These are phyloP conservation scores for Tulasnella sp. DNA, from an alignment of 768 basidiomycete species.

Conservation along the genomic window DNA sequence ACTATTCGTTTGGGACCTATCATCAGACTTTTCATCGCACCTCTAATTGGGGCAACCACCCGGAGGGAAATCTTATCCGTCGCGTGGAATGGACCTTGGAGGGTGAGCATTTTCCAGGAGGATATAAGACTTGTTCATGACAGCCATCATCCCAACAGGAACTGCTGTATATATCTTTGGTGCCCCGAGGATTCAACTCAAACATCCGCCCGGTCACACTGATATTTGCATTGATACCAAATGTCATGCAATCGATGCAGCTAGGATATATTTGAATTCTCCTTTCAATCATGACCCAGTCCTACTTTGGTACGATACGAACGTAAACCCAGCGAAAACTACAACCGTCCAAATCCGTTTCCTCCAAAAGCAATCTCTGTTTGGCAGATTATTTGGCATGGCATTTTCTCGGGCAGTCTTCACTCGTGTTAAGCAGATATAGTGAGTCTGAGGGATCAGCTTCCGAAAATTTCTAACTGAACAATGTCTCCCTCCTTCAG, in stretches of 20 bases:
- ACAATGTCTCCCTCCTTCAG: no score
- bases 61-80: no score
- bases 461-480: no score
- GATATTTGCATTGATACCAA: conserved; percentile 1
- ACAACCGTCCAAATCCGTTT: background rate
- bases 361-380: background rate
- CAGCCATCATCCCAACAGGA: background rate
- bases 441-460: background rate
- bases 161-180: background rate
- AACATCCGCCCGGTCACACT: background rate
- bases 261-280: background rate
- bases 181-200: background rate
- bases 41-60: background rate
- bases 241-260: background rate
- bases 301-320: background rate
- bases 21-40: background rate
- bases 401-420: background rate
- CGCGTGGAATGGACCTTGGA: no score
- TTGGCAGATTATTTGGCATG: background rate
- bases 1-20: background rate
- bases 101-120: no score
- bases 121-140: no score
- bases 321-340: background rate
- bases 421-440: background rate
- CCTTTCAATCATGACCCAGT: no score